Conservation (phyloP, 495 filamentous ascomycete species). For the Entonaema liquescens region DNA sequence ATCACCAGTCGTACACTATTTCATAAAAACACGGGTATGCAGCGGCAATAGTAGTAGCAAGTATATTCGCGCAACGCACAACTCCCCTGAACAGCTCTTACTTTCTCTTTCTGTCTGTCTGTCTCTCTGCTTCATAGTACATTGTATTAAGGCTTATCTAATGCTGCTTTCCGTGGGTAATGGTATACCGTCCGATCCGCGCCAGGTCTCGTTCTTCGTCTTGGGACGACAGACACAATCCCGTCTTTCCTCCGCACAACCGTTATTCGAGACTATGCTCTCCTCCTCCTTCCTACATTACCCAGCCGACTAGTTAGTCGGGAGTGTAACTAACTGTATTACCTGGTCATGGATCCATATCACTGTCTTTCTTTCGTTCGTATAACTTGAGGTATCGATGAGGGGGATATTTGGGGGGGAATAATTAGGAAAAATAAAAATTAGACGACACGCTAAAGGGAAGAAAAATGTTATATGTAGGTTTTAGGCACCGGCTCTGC, state of each 20-base stretch:
- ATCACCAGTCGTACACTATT: not conserved
- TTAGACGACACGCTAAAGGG: conserved; percentile 26
- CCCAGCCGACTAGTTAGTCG: not conserved
- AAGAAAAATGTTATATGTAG: conserved; percentile 19
- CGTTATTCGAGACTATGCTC: not conserved
- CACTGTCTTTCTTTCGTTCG: conserved; percentile 30
- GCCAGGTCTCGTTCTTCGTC: not conserved
- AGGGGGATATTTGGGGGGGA: conserved; percentile 16
- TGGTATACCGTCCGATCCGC: conserved; percentile 9
- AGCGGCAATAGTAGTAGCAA: not conserved
- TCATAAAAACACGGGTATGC: not conserved
- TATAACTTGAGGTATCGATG: conserved; percentile 34
- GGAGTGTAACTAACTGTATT: not conserved
- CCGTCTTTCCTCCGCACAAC: not conserved
- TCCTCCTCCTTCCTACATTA: not conserved
- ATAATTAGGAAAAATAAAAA: conserved; percentile 21
- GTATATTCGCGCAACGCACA: not conserved
- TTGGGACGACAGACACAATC: not conserved
- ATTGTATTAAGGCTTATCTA: conserved; percentile 43
- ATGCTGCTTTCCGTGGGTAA: conserved; percentile 16
- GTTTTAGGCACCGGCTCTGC: not conserved
- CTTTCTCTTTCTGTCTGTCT: not conserved
- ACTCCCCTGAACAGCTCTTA: not conserved
- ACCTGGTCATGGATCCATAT: conserved; percentile 28
- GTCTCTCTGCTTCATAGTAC: conserved; percentile 7